Percentiles rank a stretch among this genome's conserved stretches.
phyloP scores from a whole-genome alignment of 225 moss, liverwort and hornwort species.

The Physcomitrellopsis africana region DNA sequence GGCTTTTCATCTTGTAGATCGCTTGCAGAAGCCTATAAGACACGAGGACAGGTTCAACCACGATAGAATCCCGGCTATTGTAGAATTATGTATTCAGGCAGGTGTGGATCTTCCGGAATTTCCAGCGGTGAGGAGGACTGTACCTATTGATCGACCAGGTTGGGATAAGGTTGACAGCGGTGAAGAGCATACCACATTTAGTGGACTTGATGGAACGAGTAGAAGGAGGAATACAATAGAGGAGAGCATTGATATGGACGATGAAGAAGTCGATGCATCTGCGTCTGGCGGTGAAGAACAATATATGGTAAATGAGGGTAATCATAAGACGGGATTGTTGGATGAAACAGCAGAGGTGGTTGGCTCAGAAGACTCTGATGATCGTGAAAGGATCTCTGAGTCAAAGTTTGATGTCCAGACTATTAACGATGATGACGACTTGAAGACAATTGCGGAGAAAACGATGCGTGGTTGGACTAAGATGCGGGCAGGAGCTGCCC shows the following conservation, averaged over 20 bases:
- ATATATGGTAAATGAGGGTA: slow-evolving; percentile 1
- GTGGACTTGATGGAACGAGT: slow-evolving; percentile 25
- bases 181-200: slow-evolving; percentile 16
- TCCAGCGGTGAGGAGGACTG: slow-evolving; percentile 67
- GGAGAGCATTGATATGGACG: not conserved
- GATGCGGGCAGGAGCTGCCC: slow-evolving; percentile 61
- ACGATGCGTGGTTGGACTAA: slow-evolving; percentile 77
- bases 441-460: slow-evolving; percentile 68
- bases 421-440: slow-evolving; percentile 68
- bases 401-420: slow-evolving; percentile 12
- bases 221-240: not conserved
- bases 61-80: slow-evolving; percentile 76
- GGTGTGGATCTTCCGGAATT: slow-evolving; percentile 78
- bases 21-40: slow-evolving; percentile 52
- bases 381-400: slow-evolving; percentile 7
- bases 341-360: slow-evolving; percentile 17
- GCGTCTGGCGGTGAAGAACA: slow-evolving; percentile 19
- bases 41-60: slow-evolving; percentile 83
- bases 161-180: slow-evolving; percentile 1
- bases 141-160: slow-evolving; percentile 49
- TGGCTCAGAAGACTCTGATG: not conserved
- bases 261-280: slow-evolving; percentile 14
- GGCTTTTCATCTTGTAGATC: slow-evolving; percentile 83
- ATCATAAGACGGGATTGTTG: not conserved
- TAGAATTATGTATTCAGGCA: slow-evolving; percentile 96